phyloP scores from a whole-genome alignment of 78 protist species.

The Emiliania huxleyi region DNA sequence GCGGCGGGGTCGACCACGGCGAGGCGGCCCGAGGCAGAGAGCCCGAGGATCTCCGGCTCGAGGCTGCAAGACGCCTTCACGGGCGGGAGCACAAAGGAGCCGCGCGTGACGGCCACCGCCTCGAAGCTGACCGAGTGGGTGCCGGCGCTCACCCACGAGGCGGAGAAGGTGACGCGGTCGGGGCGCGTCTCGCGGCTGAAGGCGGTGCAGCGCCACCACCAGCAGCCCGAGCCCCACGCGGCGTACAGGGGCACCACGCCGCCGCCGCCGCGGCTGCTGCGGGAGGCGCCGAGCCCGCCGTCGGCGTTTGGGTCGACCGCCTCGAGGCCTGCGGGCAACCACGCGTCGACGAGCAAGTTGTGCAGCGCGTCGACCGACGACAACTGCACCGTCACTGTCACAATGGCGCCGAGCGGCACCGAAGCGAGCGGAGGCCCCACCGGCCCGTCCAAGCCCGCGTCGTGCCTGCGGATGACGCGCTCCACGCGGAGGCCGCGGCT shows the following conservation, averaged over 20 bases:
- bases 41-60: conserved; percentile 26
- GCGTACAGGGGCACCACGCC: not conserved
- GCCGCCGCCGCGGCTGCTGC: not conserved
- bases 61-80: not conserved
- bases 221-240: not conserved
- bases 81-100: not conserved
- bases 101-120: not conserved
- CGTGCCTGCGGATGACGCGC: not conserved
- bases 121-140: not conserved
- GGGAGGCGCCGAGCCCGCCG: not conserved
- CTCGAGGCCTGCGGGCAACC: conserved; percentile 27
- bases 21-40: not conserved
- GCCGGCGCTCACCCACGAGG: not conserved
- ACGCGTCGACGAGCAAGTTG: not conserved
- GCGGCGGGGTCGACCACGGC: not conserved
- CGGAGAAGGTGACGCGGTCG: not conserved
- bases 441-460: not conserved
- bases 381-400: not conserved
- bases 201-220: not conserved
- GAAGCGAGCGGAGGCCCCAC: not conserved
- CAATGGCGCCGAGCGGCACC: not conserved
- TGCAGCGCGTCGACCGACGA: not conserved
- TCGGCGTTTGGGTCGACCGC: conserved; percentile 2
- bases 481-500: not conserved
- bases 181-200: not conserved